A percentile compares a stretch with the other conserved stretches of the same genome.
These are phyloP conservation scores for Conidiobolus incongruus DNA, from an alignment of 371 early-diverging fungal genomes.

Conservation along the genomic window DNA sequence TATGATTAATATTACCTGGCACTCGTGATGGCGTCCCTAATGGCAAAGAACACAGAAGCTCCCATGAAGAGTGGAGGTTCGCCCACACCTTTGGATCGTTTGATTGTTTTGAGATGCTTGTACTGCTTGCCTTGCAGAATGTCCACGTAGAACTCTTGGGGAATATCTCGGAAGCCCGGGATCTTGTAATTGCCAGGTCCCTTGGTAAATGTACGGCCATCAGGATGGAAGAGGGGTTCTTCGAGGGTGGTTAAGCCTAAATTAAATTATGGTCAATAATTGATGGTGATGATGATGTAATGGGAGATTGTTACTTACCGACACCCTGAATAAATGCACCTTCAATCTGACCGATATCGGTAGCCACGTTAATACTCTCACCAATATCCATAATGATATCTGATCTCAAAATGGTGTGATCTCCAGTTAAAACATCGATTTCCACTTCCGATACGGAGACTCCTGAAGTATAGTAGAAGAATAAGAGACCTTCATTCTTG, in stretches of 20 bases:
- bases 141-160: slow-evolving; percentile 38
- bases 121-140: slow-evolving; percentile 32
- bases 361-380: slow-evolving; percentile 41
- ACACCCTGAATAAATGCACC: slow-evolving; percentile 57
- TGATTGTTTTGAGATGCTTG: slow-evolving; percentile 14
- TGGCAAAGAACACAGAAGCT: slow-evolving; percentile 40
- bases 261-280: too few species aligned
- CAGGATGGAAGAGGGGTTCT: slow-evolving; percentile 33
- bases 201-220: slow-evolving; percentile 35
- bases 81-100: slow-evolving; percentile 63
- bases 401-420: slow-evolving; percentile 34
- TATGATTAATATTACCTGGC: slow-evolving; percentile 20
- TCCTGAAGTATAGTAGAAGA: slow-evolving; percentile 50
- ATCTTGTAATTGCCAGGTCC: slow-evolving; percentile 69
- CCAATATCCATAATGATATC: slow-evolving; percentile 59
- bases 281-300: too few species aligned
- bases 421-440: slow-evolving; percentile 50
- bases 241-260: slow-evolving; percentile 49
- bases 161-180: slow-evolving; percentile 47
- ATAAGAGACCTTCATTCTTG: slow-evolving; percentile 31
- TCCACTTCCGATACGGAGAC: slow-evolving; percentile 52
- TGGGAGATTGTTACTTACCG: not conserved
- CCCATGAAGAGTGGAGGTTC: slow-evolving; percentile 67
- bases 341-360: slow-evolving; percentile 66
- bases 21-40: slow-evolving; percentile 39